Conservation (phyloP, 768 basidiomycete species). For the Sistotremastrum suecicum region DNA sequence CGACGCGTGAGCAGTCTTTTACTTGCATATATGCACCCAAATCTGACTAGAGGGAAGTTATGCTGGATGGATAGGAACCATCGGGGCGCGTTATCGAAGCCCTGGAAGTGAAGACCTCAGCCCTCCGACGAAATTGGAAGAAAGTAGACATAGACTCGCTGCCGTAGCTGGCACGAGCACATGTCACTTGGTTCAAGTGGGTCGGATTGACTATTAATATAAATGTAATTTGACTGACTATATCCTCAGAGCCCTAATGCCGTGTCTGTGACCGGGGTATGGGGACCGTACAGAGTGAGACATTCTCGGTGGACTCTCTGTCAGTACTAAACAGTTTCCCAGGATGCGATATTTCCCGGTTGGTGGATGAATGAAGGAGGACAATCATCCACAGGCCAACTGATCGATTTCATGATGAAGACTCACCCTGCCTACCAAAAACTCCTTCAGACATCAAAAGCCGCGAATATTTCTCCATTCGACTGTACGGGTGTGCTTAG, state of each 20-base stretch:
- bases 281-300: constrained; percentile 74
- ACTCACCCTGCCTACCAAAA: constrained; percentile 77
- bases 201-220: constrained; percentile 4
- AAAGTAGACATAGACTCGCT: constrained; percentile 72
- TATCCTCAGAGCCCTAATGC: constrained; percentile 52
- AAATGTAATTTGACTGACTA: neutral
- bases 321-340: constrained; percentile 2
- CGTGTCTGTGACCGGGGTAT: constrained; percentile 82
- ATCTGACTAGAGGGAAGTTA: constrained; percentile 30
- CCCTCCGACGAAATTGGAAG: constrained; percentile 43
- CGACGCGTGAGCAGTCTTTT: constrained; percentile 54
- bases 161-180: constrained; percentile 95
- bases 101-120: constrained; percentile 8
- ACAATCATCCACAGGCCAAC: constrained; percentile 93
- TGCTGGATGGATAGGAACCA: constrained; percentile 95
- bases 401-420: constrained; percentile 89
- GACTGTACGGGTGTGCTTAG: constrained; percentile 5
- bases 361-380: constrained; percentile 99
- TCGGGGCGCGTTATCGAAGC: constrained; percentile 56
- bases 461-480: constrained; percentile 26
- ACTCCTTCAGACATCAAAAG: constrained; percentile 48
- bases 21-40: too few species aligned
- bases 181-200: constrained; percentile 83
- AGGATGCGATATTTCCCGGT: constrained; percentile 81
- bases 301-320: neutral